Evolutionary conservation across 371 early-diverging fungal genomes (phyloP), one percentile per base, ranked within the genome.

Genomic region (Nematocida sp.): DNA sequence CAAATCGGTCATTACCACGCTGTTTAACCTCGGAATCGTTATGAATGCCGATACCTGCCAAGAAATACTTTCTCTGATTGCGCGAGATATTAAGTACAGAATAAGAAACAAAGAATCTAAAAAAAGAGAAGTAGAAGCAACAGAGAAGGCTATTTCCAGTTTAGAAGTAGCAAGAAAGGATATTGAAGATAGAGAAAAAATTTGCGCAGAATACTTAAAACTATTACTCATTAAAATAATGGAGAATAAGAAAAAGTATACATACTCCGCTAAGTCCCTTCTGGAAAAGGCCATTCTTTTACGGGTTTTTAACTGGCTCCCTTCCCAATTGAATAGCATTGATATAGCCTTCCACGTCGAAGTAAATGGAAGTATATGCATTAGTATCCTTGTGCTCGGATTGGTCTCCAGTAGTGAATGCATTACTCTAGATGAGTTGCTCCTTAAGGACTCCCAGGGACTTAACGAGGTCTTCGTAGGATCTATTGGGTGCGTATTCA

Each of bases 251-350:
- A 56, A 40, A 40, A 92, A 93, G 39, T 95, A 88, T 88, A 94
- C 93, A 86, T 94, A 93, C 85, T 89, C 90, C 18, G 95, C 95
- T 11, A 90, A 90, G 66, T 88, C 89, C 66, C 84, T 97, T 55
- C 86, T 89, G 77, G 88, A 91, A 67, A 90, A 92, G 79, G 94
- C 95, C 53, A 91, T 96, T 3, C 79, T 96, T 33, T 20, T 48
- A 25, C 32, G 65, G 42, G 61, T 81, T 23, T 76, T 68, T 55
- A 71, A 61, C 75, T 71, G 80, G 80, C 16, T 42, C 35, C 28
- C 75, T 36, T 30, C 63, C 56, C 66, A 66, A 33, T 33, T 71
- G 40, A 51, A 68, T 36, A 68, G 77, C 35, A 61, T 83, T n/a
- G 67, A 63, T 30, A 65, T 83, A 32, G 25, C 49, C 38, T 66